These are phyloP conservation scores for Pseudohyphozyma bogoriensis DNA, from an alignment of 768 basidiomycete species.

Conservation along the genomic window DNA sequence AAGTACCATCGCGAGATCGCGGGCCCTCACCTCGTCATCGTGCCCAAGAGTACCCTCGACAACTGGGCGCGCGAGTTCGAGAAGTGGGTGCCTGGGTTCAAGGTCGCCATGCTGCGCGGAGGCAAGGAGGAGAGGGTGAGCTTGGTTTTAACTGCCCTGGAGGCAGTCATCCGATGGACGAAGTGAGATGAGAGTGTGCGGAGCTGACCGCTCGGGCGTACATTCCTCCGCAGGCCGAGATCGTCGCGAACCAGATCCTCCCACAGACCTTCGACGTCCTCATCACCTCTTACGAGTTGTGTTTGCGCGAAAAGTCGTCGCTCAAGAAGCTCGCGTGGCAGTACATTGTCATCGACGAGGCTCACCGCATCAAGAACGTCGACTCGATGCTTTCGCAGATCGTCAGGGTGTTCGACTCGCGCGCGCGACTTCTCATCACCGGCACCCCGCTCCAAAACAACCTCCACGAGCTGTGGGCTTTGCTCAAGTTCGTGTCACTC, in stretches of 20 bases:
- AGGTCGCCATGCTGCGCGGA: constrained; percentile 68
- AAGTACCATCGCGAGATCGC: constrained; percentile 63
- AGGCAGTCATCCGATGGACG: too few species aligned
- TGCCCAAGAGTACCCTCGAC: constrained; percentile 95
- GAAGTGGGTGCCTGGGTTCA: constrained; percentile 82
- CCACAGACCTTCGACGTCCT: constrained; percentile 85
- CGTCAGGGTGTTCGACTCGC: constrained; percentile 75
- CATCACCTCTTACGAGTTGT: constrained; percentile 94
- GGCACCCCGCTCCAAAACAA: constrained; percentile 92
- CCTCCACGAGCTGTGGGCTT: constrained; percentile 74
- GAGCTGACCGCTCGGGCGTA: constrained; percentile 1
- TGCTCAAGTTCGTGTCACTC: constrained; percentile 32
- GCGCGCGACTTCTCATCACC: constrained; percentile 85
- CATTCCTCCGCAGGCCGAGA: constrained; percentile 44
- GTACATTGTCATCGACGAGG: constrained; percentile 97
- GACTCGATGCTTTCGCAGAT: constrained; percentile 92
- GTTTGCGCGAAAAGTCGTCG: constrained; percentile 83
- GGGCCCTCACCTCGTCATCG: constrained; percentile 89
- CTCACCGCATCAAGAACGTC: constrained; percentile 98
- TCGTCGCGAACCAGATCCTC: constrained; percentile 68
- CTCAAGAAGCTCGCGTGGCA: constrained; percentile 93
- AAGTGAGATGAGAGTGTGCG: too few species aligned
- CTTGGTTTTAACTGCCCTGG: neutral
- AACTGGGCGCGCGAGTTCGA: constrained; percentile 94
- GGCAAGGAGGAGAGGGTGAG: constrained; percentile 72